These are phyloP conservation scores for Pterocarpus santalinus DNA, from an alignment of 306 rosid genomes.

Conservation along the genomic window DNA sequence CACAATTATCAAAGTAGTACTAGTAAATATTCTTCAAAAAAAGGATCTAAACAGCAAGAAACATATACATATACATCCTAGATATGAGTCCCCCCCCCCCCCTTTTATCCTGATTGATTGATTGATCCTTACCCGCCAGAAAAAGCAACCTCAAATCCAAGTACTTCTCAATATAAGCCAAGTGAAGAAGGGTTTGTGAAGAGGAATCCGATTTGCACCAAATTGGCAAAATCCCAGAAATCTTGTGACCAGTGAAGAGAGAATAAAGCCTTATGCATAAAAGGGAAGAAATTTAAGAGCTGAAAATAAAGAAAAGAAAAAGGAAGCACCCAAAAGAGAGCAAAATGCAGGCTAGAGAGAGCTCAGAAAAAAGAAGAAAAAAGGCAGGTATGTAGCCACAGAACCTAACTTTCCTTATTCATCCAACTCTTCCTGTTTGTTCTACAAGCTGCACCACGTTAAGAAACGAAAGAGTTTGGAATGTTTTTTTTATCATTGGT, in stretches of 20 bases:
- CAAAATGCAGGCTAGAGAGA: slow-evolving; percentile 19
- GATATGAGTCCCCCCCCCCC: not conserved
- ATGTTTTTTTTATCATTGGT: no score
- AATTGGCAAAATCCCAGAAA: slow-evolving; percentile 54
- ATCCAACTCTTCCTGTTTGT: slow-evolving; percentile 45
- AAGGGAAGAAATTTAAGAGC: not conserved
- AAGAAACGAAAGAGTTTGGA: slow-evolving; percentile 31
- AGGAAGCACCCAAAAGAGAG: slow-evolving; percentile 41
- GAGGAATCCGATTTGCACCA: slow-evolving; percentile 34
- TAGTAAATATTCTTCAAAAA: not conserved
- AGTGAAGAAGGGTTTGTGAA: not conserved
- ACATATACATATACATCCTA: no score
- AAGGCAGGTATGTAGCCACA: not conserved
- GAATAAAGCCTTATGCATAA: slow-evolving; percentile 14
- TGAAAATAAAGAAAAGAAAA: not conserved
- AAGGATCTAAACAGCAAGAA: slow-evolving; percentile 33
- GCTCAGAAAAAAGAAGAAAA: not conserved
- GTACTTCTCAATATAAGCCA: not conserved
- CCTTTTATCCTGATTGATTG: not conserved
- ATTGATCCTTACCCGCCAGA: slow-evolving; percentile 33
- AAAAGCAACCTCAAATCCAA: slow-evolving; percentile 26
- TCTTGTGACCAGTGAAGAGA: slow-evolving; percentile 19
- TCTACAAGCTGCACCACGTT: slow-evolving; percentile 40
- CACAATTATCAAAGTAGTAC: not conserved
- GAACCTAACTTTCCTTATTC: slow-evolving; percentile 47